These are phyloP conservation scores for Quercus dentata DNA, from an alignment of 306 rosid genomes.

Conservation along the genomic window DNA sequence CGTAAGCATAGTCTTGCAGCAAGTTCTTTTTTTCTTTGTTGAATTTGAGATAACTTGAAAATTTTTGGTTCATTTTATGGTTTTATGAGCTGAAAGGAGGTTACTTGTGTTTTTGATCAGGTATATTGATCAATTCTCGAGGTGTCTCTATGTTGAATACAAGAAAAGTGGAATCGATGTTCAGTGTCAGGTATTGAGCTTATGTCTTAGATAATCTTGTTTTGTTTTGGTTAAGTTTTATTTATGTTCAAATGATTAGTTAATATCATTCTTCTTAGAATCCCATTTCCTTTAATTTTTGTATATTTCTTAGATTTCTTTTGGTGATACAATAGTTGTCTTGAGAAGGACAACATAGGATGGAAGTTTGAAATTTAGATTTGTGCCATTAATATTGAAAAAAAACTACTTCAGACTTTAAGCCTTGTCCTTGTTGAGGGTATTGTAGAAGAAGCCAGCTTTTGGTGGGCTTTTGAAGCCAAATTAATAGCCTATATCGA, in stretches of 20 bases:
- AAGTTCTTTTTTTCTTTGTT: neutral
- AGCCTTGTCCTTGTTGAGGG: neutral
- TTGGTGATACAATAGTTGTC: too few species aligned
- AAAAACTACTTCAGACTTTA: too few species aligned
- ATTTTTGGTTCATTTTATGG: neutral
- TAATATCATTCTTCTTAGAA: neutral
- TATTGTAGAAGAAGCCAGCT: neutral
- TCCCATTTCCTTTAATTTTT: neutral
- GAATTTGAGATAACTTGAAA: neutral
- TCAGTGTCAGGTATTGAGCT: slow-evolving; percentile 91
- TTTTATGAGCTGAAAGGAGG: slow-evolving; percentile 1
- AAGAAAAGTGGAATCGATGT: slow-evolving; percentile 92
- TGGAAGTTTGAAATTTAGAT: neutral
- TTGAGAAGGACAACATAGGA: too few species aligned
- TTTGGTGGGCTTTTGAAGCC: neutral
- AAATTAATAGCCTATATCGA: neutral
- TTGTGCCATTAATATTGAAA: neutral
- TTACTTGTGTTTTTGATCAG: slow-evolving; percentile 36
- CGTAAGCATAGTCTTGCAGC: slow-evolving; percentile 40
- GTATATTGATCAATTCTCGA: slow-evolving; percentile 91
- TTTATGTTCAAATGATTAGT: neutral
- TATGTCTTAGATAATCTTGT: neutral
- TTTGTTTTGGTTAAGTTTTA: neutral
- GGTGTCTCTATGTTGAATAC: slow-evolving; percentile 91
- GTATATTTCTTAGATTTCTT: neutral